These are phyloP conservation scores for Castanospermum australe DNA, from an alignment of 306 rosid genomes.

Conservation along the genomic window DNA sequence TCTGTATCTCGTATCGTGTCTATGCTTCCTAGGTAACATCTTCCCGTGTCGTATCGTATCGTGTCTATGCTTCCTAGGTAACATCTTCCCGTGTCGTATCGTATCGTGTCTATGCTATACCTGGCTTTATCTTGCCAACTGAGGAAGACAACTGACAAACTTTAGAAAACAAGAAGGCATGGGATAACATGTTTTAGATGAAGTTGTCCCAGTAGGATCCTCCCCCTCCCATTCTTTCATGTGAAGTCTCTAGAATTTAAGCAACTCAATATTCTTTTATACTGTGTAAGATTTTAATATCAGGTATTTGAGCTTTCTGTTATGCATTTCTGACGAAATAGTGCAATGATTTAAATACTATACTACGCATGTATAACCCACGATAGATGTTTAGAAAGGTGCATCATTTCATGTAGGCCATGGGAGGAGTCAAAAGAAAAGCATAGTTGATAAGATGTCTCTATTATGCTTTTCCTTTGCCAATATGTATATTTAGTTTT, in stretches of 20 bases:
- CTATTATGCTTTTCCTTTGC: background rate
- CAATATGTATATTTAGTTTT: background rate
- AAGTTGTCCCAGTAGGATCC: background rate
- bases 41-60: too few species aligned
- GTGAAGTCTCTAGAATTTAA: background rate
- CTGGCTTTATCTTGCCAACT: background rate
- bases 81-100: too few species aligned
- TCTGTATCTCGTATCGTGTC: too few species aligned
- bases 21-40: too few species aligned
- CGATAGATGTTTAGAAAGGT: background rate
- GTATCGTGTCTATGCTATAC: too few species aligned
- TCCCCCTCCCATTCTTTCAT: too few species aligned
- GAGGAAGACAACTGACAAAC: background rate
- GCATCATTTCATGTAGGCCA: background rate
- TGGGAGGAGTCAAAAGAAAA: background rate
- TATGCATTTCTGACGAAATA: background rate
- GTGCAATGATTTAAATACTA: background rate
- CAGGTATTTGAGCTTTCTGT: background rate
- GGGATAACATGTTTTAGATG: background rate
- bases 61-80: too few species aligned
- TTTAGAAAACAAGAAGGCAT: too few species aligned
- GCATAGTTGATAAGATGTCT: background rate
- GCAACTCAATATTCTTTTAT: too few species aligned
- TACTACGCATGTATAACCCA: background rate
- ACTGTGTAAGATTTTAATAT: background rate